Conservation (phyloP, 495 filamentous ascomycete species). For the Eremomyces bilateralis region DNA sequence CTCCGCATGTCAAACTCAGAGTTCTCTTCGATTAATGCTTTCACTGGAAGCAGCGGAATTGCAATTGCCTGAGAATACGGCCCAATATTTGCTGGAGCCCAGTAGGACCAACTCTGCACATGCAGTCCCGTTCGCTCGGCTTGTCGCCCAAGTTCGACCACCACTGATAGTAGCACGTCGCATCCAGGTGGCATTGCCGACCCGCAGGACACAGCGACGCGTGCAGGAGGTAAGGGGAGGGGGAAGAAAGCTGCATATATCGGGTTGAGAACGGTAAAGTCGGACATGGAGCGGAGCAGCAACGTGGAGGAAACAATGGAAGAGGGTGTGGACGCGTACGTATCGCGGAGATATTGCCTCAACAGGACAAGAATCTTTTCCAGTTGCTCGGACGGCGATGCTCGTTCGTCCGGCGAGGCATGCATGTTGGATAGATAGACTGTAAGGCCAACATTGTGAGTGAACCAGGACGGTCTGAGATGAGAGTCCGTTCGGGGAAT, state of each 20-base stretch:
- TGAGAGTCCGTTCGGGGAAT: too few relatives aligned
- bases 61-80: conserved; percentile 85
- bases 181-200: conserved; percentile 30
- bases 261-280: conserved; percentile 52
- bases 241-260: conserved; percentile 49
- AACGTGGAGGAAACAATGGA: conserved; percentile 56
- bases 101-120: conserved; percentile 85
- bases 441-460: too few relatives aligned
- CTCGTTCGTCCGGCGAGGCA: too few relatives aligned
- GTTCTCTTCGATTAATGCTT: not conserved
- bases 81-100: conserved; percentile 95
- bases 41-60: conserved; percentile 21
- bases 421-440: too few relatives aligned
- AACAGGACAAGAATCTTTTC: too few relatives aligned
- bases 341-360: not conserved
- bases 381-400: too few relatives aligned
- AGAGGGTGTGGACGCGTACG: conserved; percentile 11
- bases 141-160: conserved; percentile 21
- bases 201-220: conserved; percentile 67
- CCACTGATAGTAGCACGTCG: conserved; percentile 38
- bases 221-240: conserved; percentile 59
- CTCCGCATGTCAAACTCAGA: conserved; percentile 10
- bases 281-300: conserved; percentile 54
- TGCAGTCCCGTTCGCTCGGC: conserved; percentile 38
- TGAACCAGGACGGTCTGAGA: too few relatives aligned